phyloP scores from a whole-genome alignment of 257 asterid genomes.

The Solanum etuberosum region DNA sequence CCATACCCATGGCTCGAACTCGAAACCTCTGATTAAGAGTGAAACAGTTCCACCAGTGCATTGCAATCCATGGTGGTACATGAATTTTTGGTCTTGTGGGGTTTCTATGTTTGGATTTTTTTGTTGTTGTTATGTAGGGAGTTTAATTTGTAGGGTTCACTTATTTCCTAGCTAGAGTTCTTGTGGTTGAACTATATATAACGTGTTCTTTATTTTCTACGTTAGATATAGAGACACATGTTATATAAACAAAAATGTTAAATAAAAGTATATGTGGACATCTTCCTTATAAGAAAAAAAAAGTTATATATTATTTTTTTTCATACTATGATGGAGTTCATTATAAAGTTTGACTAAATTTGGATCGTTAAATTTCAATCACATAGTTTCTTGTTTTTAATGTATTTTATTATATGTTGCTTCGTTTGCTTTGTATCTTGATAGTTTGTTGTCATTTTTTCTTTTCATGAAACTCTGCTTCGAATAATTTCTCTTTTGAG shows the following conservation, averaged over 20 bases:
- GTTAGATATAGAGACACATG: neutral
- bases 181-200: neutral
- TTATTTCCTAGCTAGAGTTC: neutral
- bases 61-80: neutral
- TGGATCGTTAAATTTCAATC: neutral
- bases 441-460: neutral
- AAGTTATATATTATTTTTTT: neutral
- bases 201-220: neutral
- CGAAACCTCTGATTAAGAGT: neutral
- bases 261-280: neutral
- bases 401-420: neutral
- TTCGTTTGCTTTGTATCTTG: neutral
- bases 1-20: rapidly evolving
- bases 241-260: neutral
- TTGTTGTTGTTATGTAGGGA: neutral
- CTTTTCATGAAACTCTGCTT: neutral
- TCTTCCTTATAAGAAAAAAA: neutral
- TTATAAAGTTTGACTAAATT: neutral
- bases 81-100: neutral
- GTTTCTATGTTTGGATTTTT: neutral
- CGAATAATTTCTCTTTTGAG: neutral
- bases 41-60: rapidly evolving
- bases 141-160: neutral
- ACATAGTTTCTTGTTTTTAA: neutral
- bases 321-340: neutral